Base-by-base conservation (phyloP, 768 basidiomycete genomes). In the Dacryopinax primogenitus region DNA sequence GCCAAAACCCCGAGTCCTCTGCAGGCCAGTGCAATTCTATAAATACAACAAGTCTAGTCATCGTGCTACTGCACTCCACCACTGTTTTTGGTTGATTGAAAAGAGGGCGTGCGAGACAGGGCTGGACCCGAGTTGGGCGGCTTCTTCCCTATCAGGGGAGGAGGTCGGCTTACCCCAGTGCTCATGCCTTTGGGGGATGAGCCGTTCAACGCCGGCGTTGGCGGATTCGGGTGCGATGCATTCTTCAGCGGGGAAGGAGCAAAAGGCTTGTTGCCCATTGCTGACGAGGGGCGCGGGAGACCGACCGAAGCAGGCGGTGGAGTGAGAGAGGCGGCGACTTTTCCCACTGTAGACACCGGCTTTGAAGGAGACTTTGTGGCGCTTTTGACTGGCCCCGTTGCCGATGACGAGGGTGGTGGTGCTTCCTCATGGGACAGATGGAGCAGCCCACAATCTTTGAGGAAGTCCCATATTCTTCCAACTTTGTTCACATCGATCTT, bases 401-500 rank as follows among this genome's bases (percentile, higher is more conserved):
- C 23, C 7, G 66, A 32, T 33, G 34, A 30, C 21, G 66, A 26
- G 12, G 66, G 51, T 0, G 63, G 23, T 4, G 34, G 62, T 13
- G 28, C 18, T 13, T 39, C 41, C 18, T 44, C 39, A 32, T 33
- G 30, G 2, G 28, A 21, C 28, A 64, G 35, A 33, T 68, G 67
- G 30, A 77, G 66, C 65, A 76, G 72, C 13, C 92, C 92, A 3
- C 87, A 83, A 71, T 90, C 87, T 1, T 91, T 89, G 33, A 95
- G 79, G 73, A 92, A 94, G 72, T 95, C 92, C 90, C 92, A 96
- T 33, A 92, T 89, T 39, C 88, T 80, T 74, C 86, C 87, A 0
- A 90, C 92, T 76, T 96, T 95, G 74, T 91, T 90, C 67, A 91
- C 90, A 73, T 93, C 92, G 67, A 96, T 90, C 75, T 91, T 92